Base-by-base conservation (phyloP, 441 rosid species). In the Populus hybrid region DNA sequence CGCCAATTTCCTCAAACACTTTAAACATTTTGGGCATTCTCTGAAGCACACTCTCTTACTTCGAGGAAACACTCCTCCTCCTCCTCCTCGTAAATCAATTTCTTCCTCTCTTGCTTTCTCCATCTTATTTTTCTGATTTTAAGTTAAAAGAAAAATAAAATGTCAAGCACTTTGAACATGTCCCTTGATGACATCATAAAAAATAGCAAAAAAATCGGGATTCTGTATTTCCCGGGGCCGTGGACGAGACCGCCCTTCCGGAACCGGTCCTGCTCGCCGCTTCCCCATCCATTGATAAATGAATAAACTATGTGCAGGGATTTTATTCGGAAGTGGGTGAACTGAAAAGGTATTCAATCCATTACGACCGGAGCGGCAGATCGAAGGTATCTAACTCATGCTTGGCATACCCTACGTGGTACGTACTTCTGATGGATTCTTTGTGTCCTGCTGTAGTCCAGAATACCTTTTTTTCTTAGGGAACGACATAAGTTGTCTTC, bases 111-210 rank as follows among this genome's bases (percentile, higher is more conserved):
- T 69, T 16, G 18, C 28, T 79, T 70, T 73, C 42, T 57, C 14
- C 54, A 40, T 54, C 75, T 71, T 61, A 68, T 16, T 75, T 21
- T 9, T 61, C 69, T 20, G 70, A 8, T 21, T 50, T 12, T 38
- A 5, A 16, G 59, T 23, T 7, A 3, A 61, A 50, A 50, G 40
- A 65, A 73, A 80, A 28, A 8, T 57, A 73, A 81, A 42, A 95
- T 95, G 99, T 76, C 98, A 65, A 89, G 89, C 84, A 87, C 95
- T 78, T 88, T 95, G 85, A 97, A 95, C 76, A 92, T 92, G 97
- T 90, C 99, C 70, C 95, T 95, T 70, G 99, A 95, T 70, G 99
- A 95, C 69, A 86, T 95, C 85, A 95, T 95, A 81, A 92, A 91
- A 84, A 89, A 74, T 82, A 92, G 83, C 83, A 92, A 90, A 63